Conservation (phyloP, 345 rosid species). For the Populus nigra region DNA sequence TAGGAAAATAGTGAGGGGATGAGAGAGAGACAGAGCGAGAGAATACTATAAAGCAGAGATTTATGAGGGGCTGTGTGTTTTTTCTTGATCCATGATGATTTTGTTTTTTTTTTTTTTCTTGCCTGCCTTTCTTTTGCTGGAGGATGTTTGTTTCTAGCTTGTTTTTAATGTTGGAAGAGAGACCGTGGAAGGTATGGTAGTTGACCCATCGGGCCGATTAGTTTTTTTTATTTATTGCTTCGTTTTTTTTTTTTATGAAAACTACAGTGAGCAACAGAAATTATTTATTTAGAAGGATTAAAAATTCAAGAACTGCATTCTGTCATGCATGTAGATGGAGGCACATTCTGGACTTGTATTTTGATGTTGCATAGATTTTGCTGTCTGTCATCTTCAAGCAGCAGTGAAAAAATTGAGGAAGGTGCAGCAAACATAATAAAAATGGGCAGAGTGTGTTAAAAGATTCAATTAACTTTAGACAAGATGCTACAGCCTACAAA, state of each 20-base stretch:
- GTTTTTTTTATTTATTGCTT: not conserved
- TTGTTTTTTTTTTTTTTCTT: slow-evolving; percentile 16
- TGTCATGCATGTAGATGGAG: not conserved
- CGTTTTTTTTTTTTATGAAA: not conserved
- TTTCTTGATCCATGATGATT: slow-evolving; percentile 39
- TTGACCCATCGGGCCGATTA: not conserved
- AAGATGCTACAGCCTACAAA: slow-evolving; percentile 30
- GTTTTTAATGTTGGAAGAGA: not conserved
- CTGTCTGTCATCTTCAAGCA: not conserved
- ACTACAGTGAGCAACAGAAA: no score
- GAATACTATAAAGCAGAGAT: slow-evolving; percentile 31
- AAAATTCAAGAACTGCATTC: not conserved
- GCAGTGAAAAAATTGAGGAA: not conserved
- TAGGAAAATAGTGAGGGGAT: slow-evolving; percentile 32
- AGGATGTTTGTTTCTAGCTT: not conserved
- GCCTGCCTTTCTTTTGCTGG: not conserved
- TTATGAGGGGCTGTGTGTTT: slow-evolving; percentile 28
- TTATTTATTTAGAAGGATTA: no score
- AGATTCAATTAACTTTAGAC: slow-evolving; percentile 39
- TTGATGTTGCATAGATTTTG: not conserved
- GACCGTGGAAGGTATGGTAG: not conserved
- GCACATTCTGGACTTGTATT: not conserved
- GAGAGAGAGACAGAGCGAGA: slow-evolving; percentile 10
- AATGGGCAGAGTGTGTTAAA: not conserved
- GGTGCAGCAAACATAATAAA: not conserved